Percentiles rank a stretch among this genome's conserved stretches.
phyloP scores from a whole-genome alignment of 148 eudicot species.

The Bassia scoparia region DNA sequence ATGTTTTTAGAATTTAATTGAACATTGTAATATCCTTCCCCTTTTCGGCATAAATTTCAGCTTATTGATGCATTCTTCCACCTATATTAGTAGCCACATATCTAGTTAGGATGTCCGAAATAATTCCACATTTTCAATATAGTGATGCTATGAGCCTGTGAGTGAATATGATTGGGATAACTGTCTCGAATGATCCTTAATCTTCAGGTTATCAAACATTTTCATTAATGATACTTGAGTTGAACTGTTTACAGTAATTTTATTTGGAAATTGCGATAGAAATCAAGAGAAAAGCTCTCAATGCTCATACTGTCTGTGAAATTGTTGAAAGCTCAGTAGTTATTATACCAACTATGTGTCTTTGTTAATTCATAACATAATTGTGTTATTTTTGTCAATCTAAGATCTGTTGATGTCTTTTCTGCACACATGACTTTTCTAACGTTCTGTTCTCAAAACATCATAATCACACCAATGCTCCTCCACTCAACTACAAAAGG shows the following conservation, averaged over 20 bases:
- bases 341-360: neutral
- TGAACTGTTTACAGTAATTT: constrained; percentile 43
- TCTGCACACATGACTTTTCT: constrained; percentile 81
- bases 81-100: no score
- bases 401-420: neutral
- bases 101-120: no score
- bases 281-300: constrained; percentile 95
- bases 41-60: no score
- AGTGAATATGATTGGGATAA: no score
- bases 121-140: neutral
- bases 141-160: no score
- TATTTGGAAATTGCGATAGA: constrained; percentile 96
- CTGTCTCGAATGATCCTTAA: no score
- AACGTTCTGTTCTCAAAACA: constrained; percentile 79
- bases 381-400: neutral
- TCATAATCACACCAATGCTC: constrained; percentile 96
- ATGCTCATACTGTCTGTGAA: constrained; percentile 96
- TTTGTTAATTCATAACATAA: neutral
- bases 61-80: no score
- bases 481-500: no score
- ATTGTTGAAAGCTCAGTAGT: constrained; percentile 85
- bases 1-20: no score
- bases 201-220: no score
- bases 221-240: neutral
- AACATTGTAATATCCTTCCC: neutral